A percentile compares a stretch with the other conserved stretches of the same genome.
phyloP scores from a whole-genome alignment of 768 basidiomycete species.

The Suillus spraguei region DNA sequence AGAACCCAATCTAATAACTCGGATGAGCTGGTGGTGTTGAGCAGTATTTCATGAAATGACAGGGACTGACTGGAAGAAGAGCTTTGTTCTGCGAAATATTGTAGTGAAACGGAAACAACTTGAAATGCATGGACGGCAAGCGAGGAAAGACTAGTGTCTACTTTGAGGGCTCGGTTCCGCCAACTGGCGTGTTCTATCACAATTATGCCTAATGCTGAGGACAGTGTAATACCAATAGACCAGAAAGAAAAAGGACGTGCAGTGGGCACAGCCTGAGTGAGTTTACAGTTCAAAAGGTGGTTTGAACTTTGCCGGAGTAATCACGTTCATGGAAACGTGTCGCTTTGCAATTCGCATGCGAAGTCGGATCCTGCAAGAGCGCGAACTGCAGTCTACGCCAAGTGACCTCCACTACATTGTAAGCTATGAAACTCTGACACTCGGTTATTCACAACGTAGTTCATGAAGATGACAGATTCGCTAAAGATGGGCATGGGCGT shows the following conservation, averaged over 20 bases:
- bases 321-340: not conserved
- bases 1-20: not conserved
- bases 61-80: constrained; percentile 5
- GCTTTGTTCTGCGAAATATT: not conserved
- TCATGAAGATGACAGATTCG: not conserved
- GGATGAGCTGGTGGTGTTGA: not conserved
- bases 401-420: not conserved
- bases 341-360: not conserved
- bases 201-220: not conserved
- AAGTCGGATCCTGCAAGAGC: not conserved
- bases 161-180: not conserved
- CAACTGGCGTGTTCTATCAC: not conserved
- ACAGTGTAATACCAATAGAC: not conserved
- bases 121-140: not conserved
- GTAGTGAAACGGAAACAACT: not conserved
- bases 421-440: not conserved
- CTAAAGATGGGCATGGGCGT: constrained; percentile 1
- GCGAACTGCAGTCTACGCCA: not conserved
- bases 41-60: not conserved
- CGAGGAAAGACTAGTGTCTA: not conserved
- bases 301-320: not conserved
- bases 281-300: not conserved
- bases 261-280: not conserved
- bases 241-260: not conserved
- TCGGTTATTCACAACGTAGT: not conserved